phyloP scores from a whole-genome alignment of 345 rosid species.

The Lagerstroemia speciosa region DNA sequence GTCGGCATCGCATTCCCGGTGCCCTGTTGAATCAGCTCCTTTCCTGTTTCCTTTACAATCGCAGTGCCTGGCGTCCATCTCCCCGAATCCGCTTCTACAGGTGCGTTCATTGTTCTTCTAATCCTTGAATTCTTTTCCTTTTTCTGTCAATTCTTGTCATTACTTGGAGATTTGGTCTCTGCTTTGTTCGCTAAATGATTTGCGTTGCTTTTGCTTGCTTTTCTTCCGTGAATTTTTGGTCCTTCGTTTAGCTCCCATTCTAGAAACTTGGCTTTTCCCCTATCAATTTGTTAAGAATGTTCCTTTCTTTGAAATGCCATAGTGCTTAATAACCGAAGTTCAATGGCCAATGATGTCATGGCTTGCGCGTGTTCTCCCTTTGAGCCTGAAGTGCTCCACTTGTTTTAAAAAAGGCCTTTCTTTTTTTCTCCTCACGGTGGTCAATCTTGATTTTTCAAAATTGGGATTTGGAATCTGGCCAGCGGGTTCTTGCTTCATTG shows the following conservation, averaged over 20 bases:
- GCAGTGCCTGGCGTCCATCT: slow-evolving; percentile 42
- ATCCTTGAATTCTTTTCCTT: background rate
- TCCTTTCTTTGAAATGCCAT: too few relatives aligned
- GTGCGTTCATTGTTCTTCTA: slow-evolving; percentile 18
- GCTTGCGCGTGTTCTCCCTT: background rate
- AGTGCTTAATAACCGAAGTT: background rate
- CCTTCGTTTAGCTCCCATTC: background rate
- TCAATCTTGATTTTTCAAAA: background rate
- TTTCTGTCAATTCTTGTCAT: background rate
- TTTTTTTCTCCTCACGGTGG: background rate
- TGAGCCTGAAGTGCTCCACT: background rate
- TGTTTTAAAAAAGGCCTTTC: background rate
- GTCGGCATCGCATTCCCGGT: slow-evolving; percentile 23
- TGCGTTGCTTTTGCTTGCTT: background rate
- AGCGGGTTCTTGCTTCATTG: too few relatives aligned
- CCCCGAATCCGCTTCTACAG: slow-evolving; percentile 41
- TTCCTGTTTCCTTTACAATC: slow-evolving; percentile 28
- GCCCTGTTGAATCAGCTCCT: slow-evolving; percentile 29
- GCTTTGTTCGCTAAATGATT: too few relatives aligned
- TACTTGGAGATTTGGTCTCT: background rate
- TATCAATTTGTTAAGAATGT: background rate
- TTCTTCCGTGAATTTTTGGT: slow-evolving; percentile 3
- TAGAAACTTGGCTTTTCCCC: background rate
- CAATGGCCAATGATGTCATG: background rate
- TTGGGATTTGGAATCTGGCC: background rate